Conservation (phyloP, 495 filamentous ascomycete genomes). For the Penicillium roqueforti region DNA sequence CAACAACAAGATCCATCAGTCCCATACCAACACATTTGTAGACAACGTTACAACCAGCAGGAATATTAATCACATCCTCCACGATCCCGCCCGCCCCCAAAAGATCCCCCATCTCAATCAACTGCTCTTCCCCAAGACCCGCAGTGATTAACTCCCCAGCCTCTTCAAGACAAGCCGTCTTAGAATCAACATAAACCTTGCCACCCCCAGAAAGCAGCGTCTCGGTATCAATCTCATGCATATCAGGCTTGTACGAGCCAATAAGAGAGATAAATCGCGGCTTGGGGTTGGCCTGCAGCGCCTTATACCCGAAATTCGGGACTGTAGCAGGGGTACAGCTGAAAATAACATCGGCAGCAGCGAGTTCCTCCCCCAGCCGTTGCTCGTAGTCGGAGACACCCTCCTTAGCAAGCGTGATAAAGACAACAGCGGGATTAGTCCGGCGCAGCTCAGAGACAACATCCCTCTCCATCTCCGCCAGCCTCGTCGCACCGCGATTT, state of each 20-base stretch:
- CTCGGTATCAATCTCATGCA: conserved; percentile 79
- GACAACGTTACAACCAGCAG: conserved; percentile 61
- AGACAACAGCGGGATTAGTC: conserved; percentile 22
- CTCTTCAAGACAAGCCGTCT: conserved; percentile 74
- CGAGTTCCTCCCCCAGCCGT: conserved; percentile 24
- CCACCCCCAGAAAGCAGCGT: conserved; percentile 71
- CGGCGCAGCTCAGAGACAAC: conserved; percentile 23
- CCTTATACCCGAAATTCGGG: conserved; percentile 58
- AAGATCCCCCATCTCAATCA: conserved; percentile 83
- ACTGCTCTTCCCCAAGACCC: conserved; percentile 57
- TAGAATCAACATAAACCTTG: conserved; percentile 75
- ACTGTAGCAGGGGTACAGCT: conserved; percentile 62
- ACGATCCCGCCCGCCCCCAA: conserved; percentile 47
- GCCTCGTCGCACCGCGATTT: conserved; percentile 59
- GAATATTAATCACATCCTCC: conserved; percentile 18
- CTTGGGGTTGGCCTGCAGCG: conserved; percentile 48
- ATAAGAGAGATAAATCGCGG: conserved; percentile 74
- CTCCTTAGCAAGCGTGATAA: conserved; percentile 31
- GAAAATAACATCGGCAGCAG: conserved; percentile 67
- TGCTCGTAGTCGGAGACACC: conserved; percentile 26
- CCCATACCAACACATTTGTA: conserved; percentile 47
- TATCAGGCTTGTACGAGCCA: conserved; percentile 77
- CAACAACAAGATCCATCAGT: conserved; percentile 50
- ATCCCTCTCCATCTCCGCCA: conserved; percentile 29
- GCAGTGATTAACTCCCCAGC: conserved; percentile 85